These are phyloP conservation scores for Orbilia javanica DNA, from an alignment of 2,329 filamentous ascomycete species.

Conservation along the genomic window DNA sequence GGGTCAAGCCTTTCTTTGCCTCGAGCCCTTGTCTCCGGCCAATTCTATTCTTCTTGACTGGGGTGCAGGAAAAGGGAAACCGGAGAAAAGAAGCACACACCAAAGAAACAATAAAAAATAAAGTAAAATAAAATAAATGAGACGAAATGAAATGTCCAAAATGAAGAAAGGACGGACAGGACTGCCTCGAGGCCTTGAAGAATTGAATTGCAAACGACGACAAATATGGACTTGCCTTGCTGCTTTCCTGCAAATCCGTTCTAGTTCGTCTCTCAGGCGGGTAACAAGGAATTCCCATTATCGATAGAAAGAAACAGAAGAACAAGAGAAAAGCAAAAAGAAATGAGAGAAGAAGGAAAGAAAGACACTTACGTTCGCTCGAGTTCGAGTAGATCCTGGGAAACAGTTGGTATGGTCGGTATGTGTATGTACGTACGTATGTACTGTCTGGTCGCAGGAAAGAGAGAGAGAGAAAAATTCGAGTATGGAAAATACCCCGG, in stretches of 20 bases:
- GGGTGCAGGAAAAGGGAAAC: not conserved
- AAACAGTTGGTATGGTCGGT: not conserved
- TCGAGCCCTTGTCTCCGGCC: not conserved
- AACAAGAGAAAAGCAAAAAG: not conserved
- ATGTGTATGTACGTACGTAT: not conserved
- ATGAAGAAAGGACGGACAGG: not conserved
- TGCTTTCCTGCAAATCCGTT: not conserved
- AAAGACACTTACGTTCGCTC: not conserved
- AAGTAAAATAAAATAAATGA: constrained; percentile 3
- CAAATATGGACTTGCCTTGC: not conserved
- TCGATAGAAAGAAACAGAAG: constrained; percentile 8
- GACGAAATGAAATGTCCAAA: not conserved
- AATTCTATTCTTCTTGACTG: not conserved
- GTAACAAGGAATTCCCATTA: constrained; percentile 2
- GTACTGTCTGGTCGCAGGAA: not conserved
- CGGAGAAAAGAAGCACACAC: not conserved
- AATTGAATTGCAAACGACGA: constrained; percentile 15
- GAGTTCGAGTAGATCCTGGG: too few relatives aligned
- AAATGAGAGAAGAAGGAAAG: not conserved
- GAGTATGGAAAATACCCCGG: not conserved
- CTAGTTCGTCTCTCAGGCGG: not conserved
- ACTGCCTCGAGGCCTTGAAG: not conserved
- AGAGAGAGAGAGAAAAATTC: not conserved
- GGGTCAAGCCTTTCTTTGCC: not conserved
- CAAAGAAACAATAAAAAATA: not conserved